phyloP scores from a whole-genome alignment of 78 protist genomes.

The Corallochytrium limacisporum region DNA sequence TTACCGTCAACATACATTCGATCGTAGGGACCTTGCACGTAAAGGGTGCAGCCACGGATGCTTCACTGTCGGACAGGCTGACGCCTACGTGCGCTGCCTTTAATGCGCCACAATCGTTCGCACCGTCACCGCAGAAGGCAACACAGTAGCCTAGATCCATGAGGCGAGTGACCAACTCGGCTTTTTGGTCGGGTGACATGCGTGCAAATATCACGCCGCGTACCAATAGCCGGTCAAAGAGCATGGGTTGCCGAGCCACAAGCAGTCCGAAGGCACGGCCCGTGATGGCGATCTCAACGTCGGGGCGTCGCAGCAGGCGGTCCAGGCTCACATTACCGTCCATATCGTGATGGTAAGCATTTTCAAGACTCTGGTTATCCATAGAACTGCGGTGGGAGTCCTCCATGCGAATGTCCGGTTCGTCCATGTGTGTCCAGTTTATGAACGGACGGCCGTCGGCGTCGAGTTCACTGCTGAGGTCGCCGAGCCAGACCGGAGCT shows the following conservation, averaged over 20 bases:
- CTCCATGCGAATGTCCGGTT: background rate
- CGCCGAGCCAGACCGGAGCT: background rate
- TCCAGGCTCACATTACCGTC: background rate
- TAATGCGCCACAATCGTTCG: conserved; percentile 70
- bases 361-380: background rate
- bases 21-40: conserved; percentile 28
- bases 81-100: conserved; percentile 59
- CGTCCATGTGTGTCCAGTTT: background rate
- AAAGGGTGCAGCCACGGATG: conserved; percentile 71
- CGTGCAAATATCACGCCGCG: conserved; percentile 38
- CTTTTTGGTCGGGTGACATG: conserved; percentile 54
- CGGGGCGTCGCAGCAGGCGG: background rate
- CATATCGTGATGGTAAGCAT: background rate
- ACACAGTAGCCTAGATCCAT: background rate
- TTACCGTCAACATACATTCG: conserved; percentile 16
- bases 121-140: conserved; percentile 69
- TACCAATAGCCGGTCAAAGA: background rate
- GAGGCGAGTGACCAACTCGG: conserved; percentile 6
- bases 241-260: background rate
- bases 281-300: conserved; percentile 23
- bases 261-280: conserved; percentile 17
- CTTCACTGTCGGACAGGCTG: conserved; percentile 52
- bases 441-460: background rate
- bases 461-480: too few relatives aligned
- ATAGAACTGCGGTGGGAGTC: background rate